These are phyloP conservation scores for Cutaneotrichosporon sp. DNA, from an alignment of 1,284 basidiomycete species.

Conservation along the genomic window DNA sequence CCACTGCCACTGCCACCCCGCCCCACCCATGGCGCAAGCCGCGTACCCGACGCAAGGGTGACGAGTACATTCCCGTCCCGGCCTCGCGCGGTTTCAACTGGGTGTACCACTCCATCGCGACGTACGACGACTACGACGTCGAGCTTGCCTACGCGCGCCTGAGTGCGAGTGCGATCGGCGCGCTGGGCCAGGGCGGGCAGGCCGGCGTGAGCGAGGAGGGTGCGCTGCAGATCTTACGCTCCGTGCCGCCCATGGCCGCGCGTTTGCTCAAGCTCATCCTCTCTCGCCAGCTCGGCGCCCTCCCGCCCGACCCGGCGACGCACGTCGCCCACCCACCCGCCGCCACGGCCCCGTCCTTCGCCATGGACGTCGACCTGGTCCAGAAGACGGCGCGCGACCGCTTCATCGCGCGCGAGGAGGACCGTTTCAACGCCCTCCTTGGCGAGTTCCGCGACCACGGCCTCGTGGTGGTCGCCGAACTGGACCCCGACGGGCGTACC, in stretches of 20 bases:
- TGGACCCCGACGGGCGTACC: conserved; percentile 45
- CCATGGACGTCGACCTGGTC: conserved; percentile 49
- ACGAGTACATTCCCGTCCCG: conserved; percentile 13
- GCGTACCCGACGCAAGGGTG: not conserved
- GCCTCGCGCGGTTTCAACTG: conserved; percentile 66
- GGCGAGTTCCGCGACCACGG: conserved; percentile 89
- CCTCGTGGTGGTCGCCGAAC: conserved; percentile 63
- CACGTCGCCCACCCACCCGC: conserved; percentile 27
- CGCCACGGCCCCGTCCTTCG: conserved; percentile 42
- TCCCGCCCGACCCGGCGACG: conserved; percentile 53
- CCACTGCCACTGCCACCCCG: conserved; percentile 39
- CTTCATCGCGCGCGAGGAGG: conserved; percentile 84
- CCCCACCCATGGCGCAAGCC: conserved; percentile 19
- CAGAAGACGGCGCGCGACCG: conserved; percentile 58
- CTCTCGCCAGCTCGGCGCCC: conserved; percentile 63
- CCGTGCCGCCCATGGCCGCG: conserved; percentile 82
- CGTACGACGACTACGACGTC: conserved; percentile 74
- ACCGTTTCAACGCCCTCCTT: conserved; percentile 73
- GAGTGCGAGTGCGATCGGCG: conserved; percentile 31
- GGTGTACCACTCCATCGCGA: conserved; percentile 86
- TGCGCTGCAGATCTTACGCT: conserved; percentile 76
- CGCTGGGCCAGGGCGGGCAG: conserved; percentile 32
- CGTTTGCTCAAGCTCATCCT: conserved; percentile 72
- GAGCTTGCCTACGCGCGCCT: conserved; percentile 62
- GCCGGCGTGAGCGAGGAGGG: conserved; percentile 73